These are phyloP conservation scores for Aspergillus carlsbadensis DNA, from an alignment of 495 filamentous ascomycete species.

Conservation along the genomic window DNA sequence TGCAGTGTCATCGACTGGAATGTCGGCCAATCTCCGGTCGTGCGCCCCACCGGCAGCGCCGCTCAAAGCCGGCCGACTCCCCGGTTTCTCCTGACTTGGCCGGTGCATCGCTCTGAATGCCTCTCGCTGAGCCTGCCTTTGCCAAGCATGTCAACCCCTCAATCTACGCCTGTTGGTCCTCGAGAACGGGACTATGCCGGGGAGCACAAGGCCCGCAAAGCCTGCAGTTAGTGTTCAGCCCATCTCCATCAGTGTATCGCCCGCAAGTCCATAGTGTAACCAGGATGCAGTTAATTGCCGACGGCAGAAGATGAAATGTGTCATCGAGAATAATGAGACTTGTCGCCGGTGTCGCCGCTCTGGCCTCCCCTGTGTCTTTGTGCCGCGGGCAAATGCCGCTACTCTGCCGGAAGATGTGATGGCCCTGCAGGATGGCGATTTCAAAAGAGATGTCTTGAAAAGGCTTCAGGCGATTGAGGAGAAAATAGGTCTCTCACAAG, in stretches of 20 bases:
- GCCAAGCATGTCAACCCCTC: background rate
- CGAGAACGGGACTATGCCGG: background rate
- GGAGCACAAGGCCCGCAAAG: slow-evolving; percentile 1
- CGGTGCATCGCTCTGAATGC: background rate
- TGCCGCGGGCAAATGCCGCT: slow-evolving; percentile 28
- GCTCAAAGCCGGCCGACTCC: background rate
- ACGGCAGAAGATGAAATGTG: slow-evolving; percentile 33
- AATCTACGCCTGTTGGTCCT: background rate
- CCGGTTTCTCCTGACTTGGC: background rate
- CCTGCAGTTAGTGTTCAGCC: slow-evolving; percentile 4
- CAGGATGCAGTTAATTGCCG: slow-evolving; percentile 26
- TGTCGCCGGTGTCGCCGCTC: slow-evolving; percentile 26
- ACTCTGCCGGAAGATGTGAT: background rate
- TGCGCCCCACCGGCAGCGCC: background rate
- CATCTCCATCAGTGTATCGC: background rate
- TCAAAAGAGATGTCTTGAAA: background rate
- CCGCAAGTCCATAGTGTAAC: background rate
- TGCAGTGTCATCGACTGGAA: background rate
- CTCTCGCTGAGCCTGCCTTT: background rate
- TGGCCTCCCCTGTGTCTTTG: slow-evolving; percentile 27
- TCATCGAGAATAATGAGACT: slow-evolving; percentile 20
- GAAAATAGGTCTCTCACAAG: background rate
- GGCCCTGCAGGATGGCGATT: background rate
- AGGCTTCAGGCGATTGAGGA: slow-evolving; percentile 3
- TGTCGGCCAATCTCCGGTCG: background rate